Percentiles rank a stretch among this genome's conserved stretches.
Conservation (phyloP, 768 basidiomycete genomes). For the Erythrobasidium yunnanense region DNA sequence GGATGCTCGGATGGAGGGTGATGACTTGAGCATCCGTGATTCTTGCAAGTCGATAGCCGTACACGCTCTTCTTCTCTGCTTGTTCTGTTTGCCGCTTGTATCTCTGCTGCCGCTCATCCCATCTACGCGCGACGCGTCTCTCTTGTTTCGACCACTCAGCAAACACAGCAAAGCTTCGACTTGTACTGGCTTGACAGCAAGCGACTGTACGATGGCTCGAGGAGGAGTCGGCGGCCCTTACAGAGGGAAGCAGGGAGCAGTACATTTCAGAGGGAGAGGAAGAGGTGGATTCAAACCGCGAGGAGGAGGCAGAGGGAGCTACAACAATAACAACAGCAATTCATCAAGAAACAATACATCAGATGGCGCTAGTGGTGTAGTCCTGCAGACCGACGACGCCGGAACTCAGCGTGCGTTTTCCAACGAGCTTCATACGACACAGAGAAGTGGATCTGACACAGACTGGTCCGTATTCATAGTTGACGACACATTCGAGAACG, state of each 20-base stretch:
- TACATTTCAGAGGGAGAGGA: conserved; percentile 9
- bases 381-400: conserved; percentile 23
- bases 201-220: background rate
- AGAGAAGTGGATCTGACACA: background rate
- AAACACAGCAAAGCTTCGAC: background rate
- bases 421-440: background rate
- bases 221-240: conserved; percentile 12
- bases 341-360: background rate
- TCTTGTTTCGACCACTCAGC: background rate
- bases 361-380: background rate
- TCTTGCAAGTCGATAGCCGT: no score
- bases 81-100: no score
- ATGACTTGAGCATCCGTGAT: no score
- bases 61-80: no score
- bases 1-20: no score
- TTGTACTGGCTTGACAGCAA: background rate
- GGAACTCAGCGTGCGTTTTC: conserved; percentile 19
- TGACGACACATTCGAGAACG: conserved; percentile 26
- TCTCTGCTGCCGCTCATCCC: no score
- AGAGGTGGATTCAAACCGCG: conserved; percentile 4
- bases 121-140: no score
- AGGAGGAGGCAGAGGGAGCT: conserved; percentile 16
- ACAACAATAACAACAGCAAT: background rate
- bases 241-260: conserved; percentile 18
- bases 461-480: background rate